A percentile compares a stretch with the other conserved stretches of the same genome.
Evolutionary conservation across 352 stramenopile species (phyloP).

Genomic region (Labyrinthula sp.): DNA sequence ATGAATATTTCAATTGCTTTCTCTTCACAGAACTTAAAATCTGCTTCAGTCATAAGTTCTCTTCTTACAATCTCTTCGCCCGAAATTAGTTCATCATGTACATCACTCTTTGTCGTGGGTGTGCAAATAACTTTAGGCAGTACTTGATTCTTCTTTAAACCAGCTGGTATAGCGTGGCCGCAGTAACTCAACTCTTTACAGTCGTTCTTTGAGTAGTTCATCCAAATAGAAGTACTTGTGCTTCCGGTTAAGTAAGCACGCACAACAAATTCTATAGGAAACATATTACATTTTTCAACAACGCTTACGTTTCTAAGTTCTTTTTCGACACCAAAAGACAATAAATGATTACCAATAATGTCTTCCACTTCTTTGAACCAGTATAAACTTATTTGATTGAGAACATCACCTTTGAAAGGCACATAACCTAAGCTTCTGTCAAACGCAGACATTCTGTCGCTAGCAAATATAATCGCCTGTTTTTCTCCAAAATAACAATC

Average conservation of each 20-base stretch:
- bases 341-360: slow-evolving; percentile 88
- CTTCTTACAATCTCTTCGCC: slow-evolving; percentile 65
- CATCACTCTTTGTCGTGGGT: slow-evolving; percentile 92
- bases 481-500: slow-evolving; percentile 64
- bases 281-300: slow-evolving; percentile 75
- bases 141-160: slow-evolving; percentile 88
- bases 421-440: slow-evolving; percentile 80
- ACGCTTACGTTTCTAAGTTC: slow-evolving; percentile 77
- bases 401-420: slow-evolving; percentile 54
- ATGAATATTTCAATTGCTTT: slow-evolving; percentile 69
- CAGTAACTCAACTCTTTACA: slow-evolving; percentile 86
- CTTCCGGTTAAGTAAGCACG: slow-evolving; percentile 77
- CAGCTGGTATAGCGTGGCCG: slow-evolving; percentile 71
- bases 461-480: slow-evolving; percentile 82
- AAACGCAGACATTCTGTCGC: slow-evolving; percentile 91
- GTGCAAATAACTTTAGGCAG: slow-evolving; percentile 77
- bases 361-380: slow-evolving; percentile 53
- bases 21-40: slow-evolving; percentile 77
- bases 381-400: slow-evolving; percentile 29
- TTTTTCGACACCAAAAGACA: slow-evolving; percentile 40
- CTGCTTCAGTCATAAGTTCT: slow-evolving; percentile 78
- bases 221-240: slow-evolving; percentile 95
- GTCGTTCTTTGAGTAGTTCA: slow-evolving; percentile 80
- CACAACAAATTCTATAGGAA: slow-evolving; percentile 96
- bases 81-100: slow-evolving; percentile 91